Base-by-base conservation (phyloP, 1,284 basidiomycete species). In the Lignosus rhinocerotis region DNA sequence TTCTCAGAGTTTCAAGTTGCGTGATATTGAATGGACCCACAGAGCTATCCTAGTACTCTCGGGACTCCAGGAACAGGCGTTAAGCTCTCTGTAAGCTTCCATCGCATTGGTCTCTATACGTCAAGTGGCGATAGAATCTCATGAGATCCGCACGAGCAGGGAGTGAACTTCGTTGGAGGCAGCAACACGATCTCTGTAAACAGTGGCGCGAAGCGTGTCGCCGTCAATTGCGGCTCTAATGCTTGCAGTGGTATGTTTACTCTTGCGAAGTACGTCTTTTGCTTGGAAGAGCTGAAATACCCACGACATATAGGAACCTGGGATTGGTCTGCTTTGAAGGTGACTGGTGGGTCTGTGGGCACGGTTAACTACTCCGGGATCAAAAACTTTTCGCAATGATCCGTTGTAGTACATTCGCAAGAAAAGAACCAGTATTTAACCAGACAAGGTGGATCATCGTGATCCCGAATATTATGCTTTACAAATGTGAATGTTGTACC, bases 271-370 rank as follows among this genome's bases (percentile, higher is more conserved):
- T 38, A 14, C 8, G 14, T 9, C 21, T 12, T 10, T 1, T 16
- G 25, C 9, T 1, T 17, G 16, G 25, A 41, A 12, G 16, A 16
- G 25, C 12, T 30, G 14, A 7, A n/a, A 31, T n/a, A 30, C 12
- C 36, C 11, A 39, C 32, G 2, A 34, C 12, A 12, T 14, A 17
- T 16, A 51, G 50, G 82, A 3, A 73, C 70, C 0, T 86, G 84
- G 83, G 69, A 83, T 62, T 86, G 82, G 80, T 70, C 76, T 8
- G 70, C 68, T 32, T 73, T 87, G 49, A 68, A 73, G 51, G 75
- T 77, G 7, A 73, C 72, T 7, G 83, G 83, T 3, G 83, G 82
- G 16, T 60, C 62, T 34, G 64, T 66, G 11, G 78, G 80, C 60
- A 60, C 64, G 17, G 73, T 75, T 51, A 80, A 81, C 63, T 74